Evolutionary conservation across 2,329 filamentous ascomycete genomes (phyloP), one percentile per base, ranked within the genome.

Genomic region (Aureobasidium sp.): DNA sequence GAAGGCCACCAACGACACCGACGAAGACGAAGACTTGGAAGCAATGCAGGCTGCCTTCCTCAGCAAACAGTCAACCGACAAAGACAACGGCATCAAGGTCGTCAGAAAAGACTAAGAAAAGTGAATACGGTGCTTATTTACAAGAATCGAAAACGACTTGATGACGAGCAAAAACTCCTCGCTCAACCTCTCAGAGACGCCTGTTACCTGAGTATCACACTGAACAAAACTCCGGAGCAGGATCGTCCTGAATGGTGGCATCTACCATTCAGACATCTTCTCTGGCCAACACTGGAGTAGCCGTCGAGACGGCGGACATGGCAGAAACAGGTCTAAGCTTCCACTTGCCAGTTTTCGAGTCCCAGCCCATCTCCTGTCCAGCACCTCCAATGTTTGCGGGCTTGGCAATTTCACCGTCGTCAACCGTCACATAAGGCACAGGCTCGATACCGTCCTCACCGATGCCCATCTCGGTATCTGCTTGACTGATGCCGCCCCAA

Each of bases 41-140:
- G 74, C 73, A 52, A 74, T 76, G 73, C 69, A 70, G 63, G 70
- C 71, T 58, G 42, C 72, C 73, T 71, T 69, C 41, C 34, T 72
- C 63, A 69, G 67, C 60, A 69, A 69, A 61, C 63, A 64, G 48
- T 36, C 29, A 17, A 63, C 59, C 22, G 56, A 52, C 7, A 67
- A 70, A 42, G 82, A 86, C 70, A 84, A 81, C 69, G 88, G 90
- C 49, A 83, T 94, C 64, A 91, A 87, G 69, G 83, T 93, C 63
- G 78, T 87, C 66, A 85, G 85, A 69, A 90, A 85, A 63, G 69
- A 65, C 39, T 66, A 53, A 63, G 17, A 11, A 39, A 37, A 42
- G 20, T 12, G 39, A 6, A 29, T 20, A 27, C 12, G 17, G 49
- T 27, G 31, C 14, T 36, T 47, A 60, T 60, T 34, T 49, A 60